These are phyloP conservation scores for Seiridium unicorne DNA, from an alignment of 2,329 filamentous ascomycete species.

Conservation along the genomic window DNA sequence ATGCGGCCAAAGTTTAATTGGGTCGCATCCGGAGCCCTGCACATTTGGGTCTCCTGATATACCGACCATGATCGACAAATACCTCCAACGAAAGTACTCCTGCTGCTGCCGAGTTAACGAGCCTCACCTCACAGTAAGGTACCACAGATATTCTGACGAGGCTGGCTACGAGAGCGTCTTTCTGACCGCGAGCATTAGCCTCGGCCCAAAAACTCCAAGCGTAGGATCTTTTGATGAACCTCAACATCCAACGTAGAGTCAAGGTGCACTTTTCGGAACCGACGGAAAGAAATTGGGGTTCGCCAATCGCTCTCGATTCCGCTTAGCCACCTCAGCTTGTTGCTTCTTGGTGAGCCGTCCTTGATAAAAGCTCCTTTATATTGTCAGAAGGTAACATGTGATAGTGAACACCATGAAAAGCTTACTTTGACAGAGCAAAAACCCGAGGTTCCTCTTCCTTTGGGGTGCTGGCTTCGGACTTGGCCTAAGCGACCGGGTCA, in stretches of 20 bases:
- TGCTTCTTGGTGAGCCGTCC: slow-evolving; percentile 78
- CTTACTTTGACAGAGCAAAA: slow-evolving; percentile 78
- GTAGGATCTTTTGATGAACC: no score
- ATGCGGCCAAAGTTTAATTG: neutral
- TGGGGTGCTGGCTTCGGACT: slow-evolving; percentile 23
- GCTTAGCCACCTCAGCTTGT: slow-evolving; percentile 74
- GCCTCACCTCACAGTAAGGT: neutral
- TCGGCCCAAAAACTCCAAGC: no score
- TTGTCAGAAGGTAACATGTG: neutral
- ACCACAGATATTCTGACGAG: neutral
- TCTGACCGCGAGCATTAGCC: no score
- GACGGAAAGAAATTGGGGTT: slow-evolving; percentile 82
- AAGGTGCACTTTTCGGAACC: slow-evolving; percentile 59
- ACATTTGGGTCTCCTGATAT: neutral
- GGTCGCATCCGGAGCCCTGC: neutral
- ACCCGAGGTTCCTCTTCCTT: slow-evolving; percentile 71
- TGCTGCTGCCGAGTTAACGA: neutral
- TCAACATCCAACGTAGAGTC: neutral
- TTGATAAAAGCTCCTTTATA: slow-evolving; percentile 74
- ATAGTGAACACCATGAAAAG: neutral
- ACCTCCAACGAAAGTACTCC: neutral
- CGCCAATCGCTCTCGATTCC: slow-evolving; percentile 76
- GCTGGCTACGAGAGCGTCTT: neutral
- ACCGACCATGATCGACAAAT: neutral
- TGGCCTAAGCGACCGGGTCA: slow-evolving; percentile 1